Base-by-base conservation (phyloP, 345 rosid genomes). In the Dipteronia dyeriana region DNA sequence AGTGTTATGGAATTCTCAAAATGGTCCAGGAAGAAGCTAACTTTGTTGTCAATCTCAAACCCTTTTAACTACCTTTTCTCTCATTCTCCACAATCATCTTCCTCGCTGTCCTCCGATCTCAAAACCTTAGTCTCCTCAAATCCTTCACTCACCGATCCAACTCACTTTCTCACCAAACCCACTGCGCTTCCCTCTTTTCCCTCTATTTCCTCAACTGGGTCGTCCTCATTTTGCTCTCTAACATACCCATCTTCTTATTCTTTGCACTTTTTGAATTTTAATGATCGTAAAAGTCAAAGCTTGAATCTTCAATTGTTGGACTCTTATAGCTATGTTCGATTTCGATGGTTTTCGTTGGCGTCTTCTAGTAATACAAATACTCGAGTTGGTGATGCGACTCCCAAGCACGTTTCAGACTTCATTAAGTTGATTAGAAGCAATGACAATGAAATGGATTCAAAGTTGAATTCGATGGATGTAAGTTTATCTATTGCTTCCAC, bases 401-500 rank as follows among this genome's bases (percentile, higher is more conserved):
- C 25, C 23, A 66, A 23, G 20, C 78, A 82, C 61, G 77, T 69
- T 12, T 66, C 67, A 0, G 68, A 77, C 45, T 74, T 89, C 10
- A 57, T 86, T 75, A 54, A 73, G 31, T 73, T 87, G 81, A 31
- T 85, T 68, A 77, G 67, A 34, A 72, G 78, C n/a, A 69, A 79
- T 5, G 70, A 41, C 34, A 59, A 23, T 34, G 87, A 74, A 76
- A 72, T 83, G 72, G 87, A 78, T 26, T 47, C 84, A 39, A 80
- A 79, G 82, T 79, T 89, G 83, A 47, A 74, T 74, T 59, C 39
- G 13, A 54, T 83, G 81, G 71, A 79, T 54, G 74, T 82, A 49
- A 80, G 81, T 29, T 75, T 85, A 23, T 84, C 89, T 66, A n/a
- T 66, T 77, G 64, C 71, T 51, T 77, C 83, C 6, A 47, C 67